These are phyloP conservation scores for Nakaseomyces nivariensis DNA, from an alignment of 1,139 yeast species.

Conservation along the genomic window DNA sequence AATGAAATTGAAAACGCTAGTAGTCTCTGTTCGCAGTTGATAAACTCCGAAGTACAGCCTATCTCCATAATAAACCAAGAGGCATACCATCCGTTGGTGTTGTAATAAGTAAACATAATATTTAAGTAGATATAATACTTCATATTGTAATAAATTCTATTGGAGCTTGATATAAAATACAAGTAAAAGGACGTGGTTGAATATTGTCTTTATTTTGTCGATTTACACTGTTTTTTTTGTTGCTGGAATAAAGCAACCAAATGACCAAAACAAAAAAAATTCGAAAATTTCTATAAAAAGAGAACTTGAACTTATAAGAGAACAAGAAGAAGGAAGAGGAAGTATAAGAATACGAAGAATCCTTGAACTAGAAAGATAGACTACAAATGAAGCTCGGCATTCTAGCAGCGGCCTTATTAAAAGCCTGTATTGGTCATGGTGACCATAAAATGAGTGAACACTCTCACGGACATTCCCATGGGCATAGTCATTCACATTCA, in stretches of 20 bases:
- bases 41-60: neutral
- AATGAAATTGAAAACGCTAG: neutral
- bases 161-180: no score
- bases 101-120: neutral
- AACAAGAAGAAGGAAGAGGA: no score
- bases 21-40: neutral
- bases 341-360: neutral
- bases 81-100: conserved; percentile 2
- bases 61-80: neutral
- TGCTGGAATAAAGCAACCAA: neutral
- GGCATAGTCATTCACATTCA: neutral
- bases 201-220: no score
- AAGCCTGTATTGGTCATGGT: neutral
- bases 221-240: no score
- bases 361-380: neutral
- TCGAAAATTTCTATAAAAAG: neutral
- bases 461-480: neutral
- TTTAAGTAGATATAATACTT: neutral
- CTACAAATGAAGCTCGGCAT: neutral
- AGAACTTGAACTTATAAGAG: neutral
- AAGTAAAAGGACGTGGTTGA: no score
- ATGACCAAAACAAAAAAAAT: neutral
- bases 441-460: neutral
- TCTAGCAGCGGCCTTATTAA: neutral
- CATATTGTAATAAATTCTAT: neutral